Evolutionary conservation across 306 rosid genomes (phyloP), one percentile per base, ranked within the genome.

Genomic region (Trichosanthes truncata): DNA sequence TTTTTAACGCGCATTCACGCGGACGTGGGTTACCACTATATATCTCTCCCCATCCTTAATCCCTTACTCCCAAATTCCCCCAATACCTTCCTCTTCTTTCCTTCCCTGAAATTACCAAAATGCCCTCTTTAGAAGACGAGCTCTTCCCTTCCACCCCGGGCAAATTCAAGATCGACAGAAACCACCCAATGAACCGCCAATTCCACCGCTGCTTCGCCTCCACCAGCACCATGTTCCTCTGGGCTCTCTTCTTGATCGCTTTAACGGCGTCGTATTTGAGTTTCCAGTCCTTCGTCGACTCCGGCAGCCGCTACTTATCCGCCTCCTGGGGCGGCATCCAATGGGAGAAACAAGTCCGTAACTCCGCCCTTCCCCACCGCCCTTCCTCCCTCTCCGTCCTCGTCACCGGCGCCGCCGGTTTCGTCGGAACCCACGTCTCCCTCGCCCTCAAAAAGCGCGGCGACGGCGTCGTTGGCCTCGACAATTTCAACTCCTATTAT

Each of bases 241-340:
- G 92, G 95, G 91, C 92, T 1, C 87, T 90, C 15, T 87, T 90
- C 40, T 83, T 90, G 0, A 86, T 89, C 3, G 95, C 95, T 11
- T 67, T 89, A n/a, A 89, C 92, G 43, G 92, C 87, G 0, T 90
- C 95, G 9, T 90, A 87, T 62, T 73, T 90, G 40, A 89, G 91
- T 38, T 89, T 90, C 81, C 95, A 87, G 29, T 57, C 89, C 61
- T 88, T 88, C 76, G 88, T 88, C 25, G 89, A 88, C 48, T 77
- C 92, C 76, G 92, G 95, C 4, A 81, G 84, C 84, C 84, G 86
- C 7, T 89, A 90, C 53, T 83, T 89, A 29, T 71, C 92, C 12
- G 89, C 89, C 10, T 90, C 95, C 0, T 89, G 95, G 95, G 95
- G 92, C 9, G 95, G 95, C 17, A 82, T 87, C 89, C 91, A 89